Conservation (phyloP, 306 rosid species). For the Astragalus glycyphyllos region DNA sequence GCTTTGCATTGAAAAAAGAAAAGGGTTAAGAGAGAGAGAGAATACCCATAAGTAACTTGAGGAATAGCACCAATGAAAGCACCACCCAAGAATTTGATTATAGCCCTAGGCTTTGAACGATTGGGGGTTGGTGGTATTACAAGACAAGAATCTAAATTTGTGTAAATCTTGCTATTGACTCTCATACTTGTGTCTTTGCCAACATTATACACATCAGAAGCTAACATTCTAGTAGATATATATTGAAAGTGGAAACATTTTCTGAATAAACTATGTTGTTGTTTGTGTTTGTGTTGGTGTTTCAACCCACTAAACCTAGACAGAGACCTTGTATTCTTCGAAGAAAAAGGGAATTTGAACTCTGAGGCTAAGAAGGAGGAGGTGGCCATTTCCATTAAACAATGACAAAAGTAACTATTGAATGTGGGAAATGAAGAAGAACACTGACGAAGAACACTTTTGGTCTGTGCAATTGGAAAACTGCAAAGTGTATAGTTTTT, state of each 20-base stretch:
- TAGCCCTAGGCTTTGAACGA: constrained; percentile 74
- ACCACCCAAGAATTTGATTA: constrained; percentile 92
- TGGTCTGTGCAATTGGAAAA: background rate
- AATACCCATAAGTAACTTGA: constrained; percentile 84
- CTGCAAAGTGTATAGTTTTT: no score
- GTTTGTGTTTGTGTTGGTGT: constrained; percentile 16
- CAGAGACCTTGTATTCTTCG: constrained; percentile 19
- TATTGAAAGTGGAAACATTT: constrained; percentile 32
- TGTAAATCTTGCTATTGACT: constrained; percentile 49
- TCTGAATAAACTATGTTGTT: constrained; percentile 26
- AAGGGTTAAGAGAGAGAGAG: background rate
- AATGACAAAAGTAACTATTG: background rate
- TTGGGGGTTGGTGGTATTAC: constrained; percentile 68
- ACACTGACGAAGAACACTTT: background rate
- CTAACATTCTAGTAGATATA: constrained; percentile 43
- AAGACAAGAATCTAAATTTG: constrained; percentile 64
- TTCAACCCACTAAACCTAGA: constrained; percentile 22
- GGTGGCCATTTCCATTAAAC: constrained; percentile 58
- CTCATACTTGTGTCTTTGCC: constrained; percentile 43
- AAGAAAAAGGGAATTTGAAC: constrained; percentile 40
- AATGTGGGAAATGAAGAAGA: constrained; percentile 2
- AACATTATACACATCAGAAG: constrained; percentile 44
- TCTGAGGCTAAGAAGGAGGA: constrained; percentile 45
- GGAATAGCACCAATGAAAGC: constrained; percentile 97
- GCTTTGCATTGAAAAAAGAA: constrained; percentile 24